Base-by-base conservation (phyloP, 2,329 filamentous ascomycete genomes). In the Venturia nashicola region DNA sequence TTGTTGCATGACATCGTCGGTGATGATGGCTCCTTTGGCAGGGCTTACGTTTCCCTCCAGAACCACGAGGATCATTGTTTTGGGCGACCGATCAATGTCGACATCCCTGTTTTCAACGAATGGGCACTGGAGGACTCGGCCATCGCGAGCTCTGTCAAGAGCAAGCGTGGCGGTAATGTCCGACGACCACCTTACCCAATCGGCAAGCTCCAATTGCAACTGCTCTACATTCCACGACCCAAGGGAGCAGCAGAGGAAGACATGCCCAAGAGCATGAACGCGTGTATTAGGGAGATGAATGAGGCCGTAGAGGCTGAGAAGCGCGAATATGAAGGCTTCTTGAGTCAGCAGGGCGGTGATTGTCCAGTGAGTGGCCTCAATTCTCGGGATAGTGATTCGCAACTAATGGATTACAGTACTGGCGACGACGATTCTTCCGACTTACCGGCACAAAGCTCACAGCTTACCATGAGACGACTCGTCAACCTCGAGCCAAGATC, bases 241-340 rank as follows among this genome's bases (percentile, higher is more conserved):
- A 93, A 90, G 79, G 89, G 88, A 55, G 82, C 86, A 39, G 86
- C 86, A 61, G 94, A 97, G 68, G 92, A 97, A 18, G 93, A 97
- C 69, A 97, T 99, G 91, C 94, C 94, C 63, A 97, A 97, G 86
- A 97, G 92, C 79, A 96, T 99, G 92, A 96, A 94, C 76, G 89
- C 90, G 54, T 96, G 91, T 74, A 89, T 97, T 69, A 85, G 94
- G 20, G 94, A 97, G 78, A 86, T 99, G 77, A 90, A 89, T 76
- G 90, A 93, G 62, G 91, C 93, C 1, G 91, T 96, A 73, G 88
- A 89, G 73, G 83, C 89, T 66, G 83, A 89, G 67, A 82, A 87
- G 60, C 86, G 88, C 67, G 88, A 86, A 69, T 96, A 85, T 81
- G 93, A 99, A 75, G 93, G 94, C 39, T 86, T 89, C 71, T 79